A percentile compares a stretch with the other conserved stretches of the same genome.
phyloP scores from a whole-genome alignment of 2,329 filamentous ascomycete species.

The Sporothrix variecibatus region DNA sequence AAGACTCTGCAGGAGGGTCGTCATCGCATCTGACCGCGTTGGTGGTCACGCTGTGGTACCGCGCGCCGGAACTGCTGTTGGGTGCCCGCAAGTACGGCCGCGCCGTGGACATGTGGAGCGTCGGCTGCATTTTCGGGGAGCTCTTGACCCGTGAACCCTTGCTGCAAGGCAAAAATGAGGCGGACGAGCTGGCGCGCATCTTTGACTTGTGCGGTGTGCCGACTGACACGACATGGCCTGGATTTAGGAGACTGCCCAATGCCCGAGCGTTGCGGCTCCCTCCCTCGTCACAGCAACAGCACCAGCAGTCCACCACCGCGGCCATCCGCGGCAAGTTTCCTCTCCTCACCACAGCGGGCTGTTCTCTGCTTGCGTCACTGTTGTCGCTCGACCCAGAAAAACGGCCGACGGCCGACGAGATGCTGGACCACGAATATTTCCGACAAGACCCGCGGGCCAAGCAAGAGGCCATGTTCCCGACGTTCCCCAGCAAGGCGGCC shows the following conservation, averaged over 20 bases:
- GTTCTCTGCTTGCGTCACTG: slow-evolving; percentile 66
- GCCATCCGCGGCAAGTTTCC: slow-evolving; percentile 77
- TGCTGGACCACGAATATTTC: slow-evolving; percentile 83
- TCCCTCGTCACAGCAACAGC: slow-evolving; percentile 40
- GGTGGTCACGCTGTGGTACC: slow-evolving; percentile 97
- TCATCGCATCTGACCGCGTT: slow-evolving; percentile 73
- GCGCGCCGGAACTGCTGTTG: slow-evolving; percentile 84
- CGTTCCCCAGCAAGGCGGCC: slow-evolving; percentile 94
- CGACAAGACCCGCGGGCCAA: slow-evolving; percentile 87
- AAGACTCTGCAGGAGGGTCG: not conserved
- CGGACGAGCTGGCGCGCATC: slow-evolving; percentile 83
- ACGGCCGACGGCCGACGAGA: slow-evolving; percentile 70
- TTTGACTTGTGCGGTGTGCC: slow-evolving; percentile 89
- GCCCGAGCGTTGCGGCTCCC: slow-evolving; percentile 76
- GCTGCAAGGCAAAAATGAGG: slow-evolving; percentile 87
- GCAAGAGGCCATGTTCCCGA: slow-evolving; percentile 89
- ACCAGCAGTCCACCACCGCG: slow-evolving; percentile 46
- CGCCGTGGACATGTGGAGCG: slow-evolving; percentile 90
- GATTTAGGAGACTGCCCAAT: slow-evolving; percentile 84
- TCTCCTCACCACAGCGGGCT: slow-evolving; percentile 74
- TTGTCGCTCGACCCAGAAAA: slow-evolving; percentile 72
- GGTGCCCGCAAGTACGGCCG: slow-evolving; percentile 74
- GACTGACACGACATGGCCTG: slow-evolving; percentile 79
- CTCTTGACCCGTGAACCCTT: slow-evolving; percentile 80
- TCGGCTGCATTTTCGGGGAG: slow-evolving; percentile 95